Evolutionary conservation across 1,139 yeast genomes (phyloP).

Genomic region (Kodamaea alishanica): DNA sequence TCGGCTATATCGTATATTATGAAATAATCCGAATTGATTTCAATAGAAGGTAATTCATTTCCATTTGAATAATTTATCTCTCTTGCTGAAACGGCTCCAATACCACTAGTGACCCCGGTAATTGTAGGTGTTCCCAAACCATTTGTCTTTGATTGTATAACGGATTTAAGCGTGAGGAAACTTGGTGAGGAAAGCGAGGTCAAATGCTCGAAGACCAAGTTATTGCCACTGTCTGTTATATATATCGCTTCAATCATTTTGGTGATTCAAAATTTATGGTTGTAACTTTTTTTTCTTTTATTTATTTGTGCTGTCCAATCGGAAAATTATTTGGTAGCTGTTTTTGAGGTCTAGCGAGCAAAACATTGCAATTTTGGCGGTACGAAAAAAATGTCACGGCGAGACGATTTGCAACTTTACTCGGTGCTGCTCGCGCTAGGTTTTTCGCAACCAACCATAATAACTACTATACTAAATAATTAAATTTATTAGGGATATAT

Average conservation of each 20-base stretch:
- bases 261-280: neutral
- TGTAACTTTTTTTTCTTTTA: too few relatives aligned
- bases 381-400: too few relatives aligned
- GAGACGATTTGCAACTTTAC: too few relatives aligned
- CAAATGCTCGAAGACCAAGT: constrained; percentile 57
- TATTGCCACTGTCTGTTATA: constrained; percentile 54
- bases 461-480: too few relatives aligned
- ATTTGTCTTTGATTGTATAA: constrained; percentile 10
- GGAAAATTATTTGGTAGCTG: neutral
- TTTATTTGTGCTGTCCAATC: neutral
- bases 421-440: too few relatives aligned
- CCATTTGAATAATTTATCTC: neutral
- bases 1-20: constrained; percentile 23
- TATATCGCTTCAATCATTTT: constrained; percentile 53
- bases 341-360: neutral
- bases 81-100: constrained; percentile 24
- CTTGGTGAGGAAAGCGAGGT: constrained; percentile 49
- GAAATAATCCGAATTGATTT: constrained; percentile 28
- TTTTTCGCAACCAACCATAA: too few relatives aligned
- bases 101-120: too few relatives aligned
- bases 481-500: too few relatives aligned
- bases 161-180: constrained; percentile 38
- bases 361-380: too few relatives aligned
- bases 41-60: constrained; percentile 18
- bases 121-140: constrained; percentile 1